phyloP scores from a whole-genome alignment of 495 filamentous ascomycete species.

The Penicillium verhagenii region DNA sequence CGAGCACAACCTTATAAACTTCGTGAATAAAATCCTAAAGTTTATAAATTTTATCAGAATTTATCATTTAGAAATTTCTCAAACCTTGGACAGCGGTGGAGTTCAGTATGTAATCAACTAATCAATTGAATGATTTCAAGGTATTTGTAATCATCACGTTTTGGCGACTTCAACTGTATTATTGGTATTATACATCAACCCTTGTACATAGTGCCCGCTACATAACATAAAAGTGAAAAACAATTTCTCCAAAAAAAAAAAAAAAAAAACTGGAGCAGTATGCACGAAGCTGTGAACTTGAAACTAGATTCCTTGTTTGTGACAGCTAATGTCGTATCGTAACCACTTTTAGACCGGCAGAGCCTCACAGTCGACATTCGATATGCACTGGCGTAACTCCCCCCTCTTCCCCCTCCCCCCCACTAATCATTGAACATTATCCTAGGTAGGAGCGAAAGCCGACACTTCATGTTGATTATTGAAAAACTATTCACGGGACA shows the following conservation, averaged over 20 bases:
- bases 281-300: too few relatives aligned
- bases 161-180: not conserved
- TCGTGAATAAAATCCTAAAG: not conserved
- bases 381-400: not conserved
- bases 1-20: not conserved
- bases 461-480: not conserved
- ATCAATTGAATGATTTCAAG: not conserved
- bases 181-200: not conserved
- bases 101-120: too few relatives aligned
- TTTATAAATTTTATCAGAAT: too few relatives aligned
- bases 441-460: not conserved
- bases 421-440: not conserved
- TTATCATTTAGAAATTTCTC: too few relatives aligned
- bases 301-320: too few relatives aligned
- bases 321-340: not conserved
- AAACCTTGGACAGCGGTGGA: not conserved
- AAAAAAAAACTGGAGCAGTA: too few relatives aligned
- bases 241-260: too few relatives aligned
- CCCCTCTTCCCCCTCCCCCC: too few relatives aligned
- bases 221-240: too few relatives aligned
- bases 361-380: constrained; percentile 4
- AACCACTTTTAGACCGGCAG: not conserved
- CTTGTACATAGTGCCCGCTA: not conserved
- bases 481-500: not conserved
- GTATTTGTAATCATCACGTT: not conserved